Percentiles rank a stretch among this genome's conserved stretches.
These are phyloP conservation scores for Saccharum spontaneum DNA, from an alignment of 176 grass and related monocot species.

Conservation along the genomic window DNA sequence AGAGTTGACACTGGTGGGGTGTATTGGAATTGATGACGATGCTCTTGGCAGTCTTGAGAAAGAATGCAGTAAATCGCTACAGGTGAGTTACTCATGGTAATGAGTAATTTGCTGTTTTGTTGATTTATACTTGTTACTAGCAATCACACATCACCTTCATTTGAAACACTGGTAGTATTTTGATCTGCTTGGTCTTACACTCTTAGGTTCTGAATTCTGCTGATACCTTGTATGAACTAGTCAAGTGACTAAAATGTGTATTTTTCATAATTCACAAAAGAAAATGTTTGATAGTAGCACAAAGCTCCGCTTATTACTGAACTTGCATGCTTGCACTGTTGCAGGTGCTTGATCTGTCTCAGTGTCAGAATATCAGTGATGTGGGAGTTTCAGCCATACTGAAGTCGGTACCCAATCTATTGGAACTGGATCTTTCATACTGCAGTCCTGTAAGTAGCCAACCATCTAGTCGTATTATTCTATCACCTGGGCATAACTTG, in stretches of 20 bases:
- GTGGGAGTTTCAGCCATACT: constrained; percentile 50
- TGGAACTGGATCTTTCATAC: constrained; percentile 65
- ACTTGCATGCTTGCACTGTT: constrained; percentile 6
- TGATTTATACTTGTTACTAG: neutral
- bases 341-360: constrained; percentile 83
- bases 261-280: neutral
- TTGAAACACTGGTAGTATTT: too few species aligned
- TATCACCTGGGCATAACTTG: constrained; percentile 1
- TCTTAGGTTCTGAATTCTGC: neutral
- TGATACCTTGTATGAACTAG: neutral
- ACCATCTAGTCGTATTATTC: neutral
- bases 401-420: constrained; percentile 47
- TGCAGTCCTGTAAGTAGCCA: constrained; percentile 60
- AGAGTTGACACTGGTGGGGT: constrained; percentile 57
- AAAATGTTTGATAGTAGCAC: neutral
- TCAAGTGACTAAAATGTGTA: neutral
- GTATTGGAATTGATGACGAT: constrained; percentile 66
- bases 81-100: constrained; percentile 59
- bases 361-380: constrained; percentile 60
- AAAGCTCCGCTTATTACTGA: constrained; percentile 6
- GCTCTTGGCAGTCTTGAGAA: constrained; percentile 47
- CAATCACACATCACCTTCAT: neutral
- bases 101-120: neutral
- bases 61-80: constrained; percentile 65
- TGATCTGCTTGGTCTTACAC: too few species aligned